Evolutionary conservation across 805 yeast genomes (phyloP).

Genomic region (Nakazawaea anatomiae): DNA sequence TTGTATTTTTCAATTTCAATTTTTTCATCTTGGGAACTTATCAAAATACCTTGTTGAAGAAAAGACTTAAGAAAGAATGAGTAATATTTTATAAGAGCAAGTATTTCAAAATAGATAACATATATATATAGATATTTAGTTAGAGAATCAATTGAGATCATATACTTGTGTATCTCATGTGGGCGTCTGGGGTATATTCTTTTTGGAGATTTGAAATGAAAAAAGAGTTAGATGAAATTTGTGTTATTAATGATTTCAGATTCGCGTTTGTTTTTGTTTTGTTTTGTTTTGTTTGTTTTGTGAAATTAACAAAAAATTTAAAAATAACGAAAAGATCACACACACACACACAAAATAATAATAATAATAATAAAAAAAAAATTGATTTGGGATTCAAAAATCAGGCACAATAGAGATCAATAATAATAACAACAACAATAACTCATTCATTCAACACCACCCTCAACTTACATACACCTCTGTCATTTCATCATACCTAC

Average conservation of each 20-base stretch:
- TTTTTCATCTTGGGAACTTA: conserved; percentile 57
- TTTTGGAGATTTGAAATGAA: no score
- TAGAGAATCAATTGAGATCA: background rate
- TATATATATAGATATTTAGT: background rate
- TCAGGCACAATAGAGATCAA: background rate
- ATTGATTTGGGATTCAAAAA: background rate
- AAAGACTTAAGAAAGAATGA: conserved; percentile 19
- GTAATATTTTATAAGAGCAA: background rate
- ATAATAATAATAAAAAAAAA: background rate
- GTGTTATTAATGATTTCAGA: background rate
- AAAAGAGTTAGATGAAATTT: no score
- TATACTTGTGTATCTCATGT: no score
- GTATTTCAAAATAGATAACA: background rate
- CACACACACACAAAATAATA: background rate
- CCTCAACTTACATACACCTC: no score
- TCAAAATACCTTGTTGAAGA: conserved; percentile 52
- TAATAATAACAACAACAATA: no score
- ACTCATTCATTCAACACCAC: no score
- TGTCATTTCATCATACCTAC: no score
- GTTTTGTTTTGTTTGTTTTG: no score
- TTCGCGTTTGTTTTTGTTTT: background rate
- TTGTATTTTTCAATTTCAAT: conserved; percentile 52
- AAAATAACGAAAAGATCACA: background rate
- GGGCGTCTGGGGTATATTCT: no score
- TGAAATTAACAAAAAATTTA: background rate